phyloP scores from a whole-genome alignment of 306 rosid species.

The Vicia faba region DNA sequence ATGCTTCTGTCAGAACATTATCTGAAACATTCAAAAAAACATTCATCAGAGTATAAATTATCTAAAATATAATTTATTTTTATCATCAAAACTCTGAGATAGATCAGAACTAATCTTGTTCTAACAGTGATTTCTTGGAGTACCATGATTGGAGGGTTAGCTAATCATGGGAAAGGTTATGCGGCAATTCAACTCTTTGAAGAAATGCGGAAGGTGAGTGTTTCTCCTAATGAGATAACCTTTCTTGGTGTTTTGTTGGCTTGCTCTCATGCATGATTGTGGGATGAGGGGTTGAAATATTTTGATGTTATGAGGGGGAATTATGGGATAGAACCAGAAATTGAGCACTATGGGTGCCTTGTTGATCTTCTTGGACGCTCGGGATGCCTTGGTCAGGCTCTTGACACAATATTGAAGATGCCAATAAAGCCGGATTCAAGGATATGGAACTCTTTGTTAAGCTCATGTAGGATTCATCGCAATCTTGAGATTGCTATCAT shows the following conservation, averaged over 20 bases:
- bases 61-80: no score
- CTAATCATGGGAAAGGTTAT: constrained; percentile 65
- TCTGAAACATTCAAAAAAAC: no score
- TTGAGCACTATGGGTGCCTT: constrained; percentile 80
- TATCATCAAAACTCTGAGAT: no score
- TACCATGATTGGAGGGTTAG: constrained; percentile 71
- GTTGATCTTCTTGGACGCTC: constrained; percentile 86
- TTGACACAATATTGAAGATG: constrained; percentile 61
- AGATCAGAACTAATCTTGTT: no score
- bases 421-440: constrained; percentile 68
- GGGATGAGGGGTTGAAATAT: constrained; percentile 63
- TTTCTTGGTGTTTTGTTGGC: constrained; percentile 74
- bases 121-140: constrained; percentile 93
- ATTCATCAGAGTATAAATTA: no score
- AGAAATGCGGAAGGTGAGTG: constrained; percentile 53
- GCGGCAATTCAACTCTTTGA: constrained; percentile 65
- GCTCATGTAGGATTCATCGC: constrained; percentile 66
- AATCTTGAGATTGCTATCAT: constrained; percentile 64
- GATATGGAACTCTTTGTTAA: constrained; percentile 84
- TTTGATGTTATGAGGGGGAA: constrained; percentile 58
- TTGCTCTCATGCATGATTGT: constrained; percentile 72
- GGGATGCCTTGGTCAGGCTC: constrained; percentile 64
- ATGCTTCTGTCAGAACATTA: no score
- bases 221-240: constrained; percentile 68
- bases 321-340: constrained; percentile 51